Base-by-base conservation (phyloP, 805 yeast species). In the Wickerhamiella parazyma region DNA sequence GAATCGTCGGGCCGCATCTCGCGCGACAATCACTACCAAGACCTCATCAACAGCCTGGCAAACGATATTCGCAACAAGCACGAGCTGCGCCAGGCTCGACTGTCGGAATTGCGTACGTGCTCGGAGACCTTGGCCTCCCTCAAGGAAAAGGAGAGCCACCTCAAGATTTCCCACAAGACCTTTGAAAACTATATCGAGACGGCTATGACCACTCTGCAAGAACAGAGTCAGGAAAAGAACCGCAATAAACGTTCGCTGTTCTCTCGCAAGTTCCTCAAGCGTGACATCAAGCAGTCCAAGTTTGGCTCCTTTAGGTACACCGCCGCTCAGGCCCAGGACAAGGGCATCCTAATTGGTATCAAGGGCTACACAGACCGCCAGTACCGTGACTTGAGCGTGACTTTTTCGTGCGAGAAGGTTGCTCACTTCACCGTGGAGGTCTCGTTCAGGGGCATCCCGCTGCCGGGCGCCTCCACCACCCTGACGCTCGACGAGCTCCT, bases 271-370 rank as follows among this genome's bases (percentile, higher is more conserved):
- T 80, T 77, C 59, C 79, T 79, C 62, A 79, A 80, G 55, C 75
- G 71, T 62, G 60, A 69, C 16, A 84, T 85, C 20, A 36, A 33
- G 19, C 19, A 26, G 26, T 84, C 89, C 1, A 73, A 72, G 55
- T 82, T 78, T 60, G 94, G 94, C 3, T 75, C 83, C 1, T 80
- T 73, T 65, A 77, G 77, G 57, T 82, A 83, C 63, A 72, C 84
- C 0, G 78, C 84, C 3, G 78, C 80, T 51, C 78, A 77, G 54
- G 68, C 89, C 31, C 66, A 73, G 55, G 95, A 86, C 46, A 79
- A 73, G 49, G 79, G 81, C 0, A 71, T 86, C 1, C 58, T 87
- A 17, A 57, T 71, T 3, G 78, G 75, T 42, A 65, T 80, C 33
- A 70, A 69, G 14, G 85, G 84, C 0, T 65, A 61, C 47, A 45